Evolutionary conservation across 2,329 filamentous ascomycete genomes (phyloP).

Genomic region (Periconia sp.): DNA sequence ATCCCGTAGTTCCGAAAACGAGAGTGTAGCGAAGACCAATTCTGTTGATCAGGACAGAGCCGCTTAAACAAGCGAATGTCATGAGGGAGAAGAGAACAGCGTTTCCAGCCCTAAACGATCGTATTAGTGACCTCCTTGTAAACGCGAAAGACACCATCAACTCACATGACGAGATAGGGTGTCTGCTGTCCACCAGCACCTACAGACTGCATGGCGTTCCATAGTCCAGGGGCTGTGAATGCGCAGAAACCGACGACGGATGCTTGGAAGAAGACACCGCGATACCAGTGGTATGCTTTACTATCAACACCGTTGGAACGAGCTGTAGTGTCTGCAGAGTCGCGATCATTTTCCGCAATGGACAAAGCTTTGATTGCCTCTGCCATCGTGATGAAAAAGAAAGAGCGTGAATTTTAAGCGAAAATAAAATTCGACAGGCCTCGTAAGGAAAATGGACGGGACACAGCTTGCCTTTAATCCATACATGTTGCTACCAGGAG

Average conservation of each 20-base stretch:
- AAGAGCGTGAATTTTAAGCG: too few relatives aligned
- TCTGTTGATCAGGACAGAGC: too few relatives aligned
- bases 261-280: conserved; percentile 36
- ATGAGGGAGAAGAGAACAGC: conserved; percentile 48
- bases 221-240: conserved; percentile 36
- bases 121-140: too few relatives aligned
- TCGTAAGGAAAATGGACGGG: too few relatives aligned
- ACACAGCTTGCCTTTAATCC: too few relatives aligned
- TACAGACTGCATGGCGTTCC: conserved; percentile 40
- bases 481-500: too few relatives aligned
- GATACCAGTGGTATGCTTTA: conserved; percentile 25
- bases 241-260: conserved; percentile 27
- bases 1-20: conserved; percentile 44
- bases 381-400: too few relatives aligned
- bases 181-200: conserved; percentile 37
- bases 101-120: conserved; percentile 43
- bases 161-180: conserved; percentile 37
- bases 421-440: too few relatives aligned
- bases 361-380: too few relatives aligned
- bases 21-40: conserved; percentile 41
- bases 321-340: too few relatives aligned
- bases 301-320: too few relatives aligned
- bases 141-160: background rate
- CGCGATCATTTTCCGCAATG: too few relatives aligned
- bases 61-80: conserved; percentile 43